Percentiles rank a stretch among this genome's conserved stretches.
Conservation (phyloP, 495 filamentous ascomycete species). For the Penicillium silybi region DNA sequence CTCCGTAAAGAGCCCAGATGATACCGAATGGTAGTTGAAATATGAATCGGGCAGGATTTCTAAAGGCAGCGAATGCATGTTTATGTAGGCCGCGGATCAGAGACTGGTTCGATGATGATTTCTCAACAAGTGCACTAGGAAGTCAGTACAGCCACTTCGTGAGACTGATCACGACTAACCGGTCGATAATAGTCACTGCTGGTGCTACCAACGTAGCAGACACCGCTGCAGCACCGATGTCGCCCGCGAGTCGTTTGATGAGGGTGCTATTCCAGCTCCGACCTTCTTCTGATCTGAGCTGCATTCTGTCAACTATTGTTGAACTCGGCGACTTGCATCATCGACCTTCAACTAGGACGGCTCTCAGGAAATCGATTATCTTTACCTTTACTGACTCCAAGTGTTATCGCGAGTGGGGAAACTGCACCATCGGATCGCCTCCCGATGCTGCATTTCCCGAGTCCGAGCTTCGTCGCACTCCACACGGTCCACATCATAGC, state of each 20-base stretch:
- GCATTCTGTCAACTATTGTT: constrained; percentile 6
- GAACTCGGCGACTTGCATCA: no score
- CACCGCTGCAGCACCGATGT: constrained; percentile 25
- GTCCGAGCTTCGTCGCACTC: not conserved
- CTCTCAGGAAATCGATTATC: no score
- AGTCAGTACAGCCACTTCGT: not conserved
- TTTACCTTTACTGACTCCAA: not conserved
- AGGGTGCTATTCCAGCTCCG: constrained; percentile 8
- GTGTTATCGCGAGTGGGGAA: not conserved
- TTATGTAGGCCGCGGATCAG: constrained; percentile 24
- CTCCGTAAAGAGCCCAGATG: constrained; percentile 30
- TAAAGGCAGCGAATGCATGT: constrained; percentile 21
- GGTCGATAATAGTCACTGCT: constrained; percentile 31
- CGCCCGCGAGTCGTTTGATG: constrained; percentile 18
- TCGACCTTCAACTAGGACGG: no score
- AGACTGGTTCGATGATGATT: constrained; percentile 22
- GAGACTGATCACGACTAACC: constrained; percentile 8
- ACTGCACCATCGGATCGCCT: constrained; percentile 5
- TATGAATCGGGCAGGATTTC: constrained; percentile 18
- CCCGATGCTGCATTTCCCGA: constrained; percentile 1
- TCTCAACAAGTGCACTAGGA: constrained; percentile 28
- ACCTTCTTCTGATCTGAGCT: constrained; percentile 1
- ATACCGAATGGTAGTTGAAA: constrained; percentile 24
- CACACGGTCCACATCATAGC: constrained; percentile 3
- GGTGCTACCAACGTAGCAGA: constrained; percentile 31